Evolutionary conservation across 352 stramenopile species (phyloP).

Genomic region (Pythium grandisporangium): DNA sequence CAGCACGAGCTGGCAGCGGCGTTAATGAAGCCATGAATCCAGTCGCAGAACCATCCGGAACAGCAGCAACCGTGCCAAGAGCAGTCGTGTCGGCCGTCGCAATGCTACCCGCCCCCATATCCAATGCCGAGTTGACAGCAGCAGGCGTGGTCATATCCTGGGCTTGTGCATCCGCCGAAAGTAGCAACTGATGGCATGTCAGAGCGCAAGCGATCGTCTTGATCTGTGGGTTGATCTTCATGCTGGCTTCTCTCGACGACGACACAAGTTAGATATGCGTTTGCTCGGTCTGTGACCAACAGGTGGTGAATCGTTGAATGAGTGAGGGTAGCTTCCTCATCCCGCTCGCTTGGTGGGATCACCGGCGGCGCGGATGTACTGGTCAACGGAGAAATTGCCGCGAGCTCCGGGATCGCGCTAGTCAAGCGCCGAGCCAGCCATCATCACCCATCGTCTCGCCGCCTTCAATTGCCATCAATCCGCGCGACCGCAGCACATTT

Average conservation of each 20-base stretch:
- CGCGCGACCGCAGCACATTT: neutral
- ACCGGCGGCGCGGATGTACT: neutral
- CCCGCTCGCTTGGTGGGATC: neutral
- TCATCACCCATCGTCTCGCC: neutral
- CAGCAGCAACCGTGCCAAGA: neutral
- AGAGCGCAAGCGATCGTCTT: too few species aligned
- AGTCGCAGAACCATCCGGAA: neutral
- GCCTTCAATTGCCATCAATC: too few species aligned
- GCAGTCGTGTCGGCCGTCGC: neutral
- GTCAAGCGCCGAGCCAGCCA: neutral
- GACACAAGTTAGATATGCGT: too few species aligned
- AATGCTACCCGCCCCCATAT: neutral
- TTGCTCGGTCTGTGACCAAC: too few species aligned
- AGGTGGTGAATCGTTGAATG: too few species aligned
- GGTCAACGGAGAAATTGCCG: neutral
- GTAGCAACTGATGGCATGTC: too few species aligned
- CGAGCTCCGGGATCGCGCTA: neutral
- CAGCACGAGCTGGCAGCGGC: neutral
- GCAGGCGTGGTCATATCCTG: too few species aligned
- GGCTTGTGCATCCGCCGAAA: too few species aligned
- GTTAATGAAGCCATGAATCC: neutral
- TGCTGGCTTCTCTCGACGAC: too few species aligned
- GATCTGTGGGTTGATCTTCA: too few species aligned
- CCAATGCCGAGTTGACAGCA: neutral
- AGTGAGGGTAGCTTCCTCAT: too few species aligned